These are phyloP conservation scores for Trametes pubescens DNA, from an alignment of 1,284 basidiomycete genomes.

Conservation along the genomic window DNA sequence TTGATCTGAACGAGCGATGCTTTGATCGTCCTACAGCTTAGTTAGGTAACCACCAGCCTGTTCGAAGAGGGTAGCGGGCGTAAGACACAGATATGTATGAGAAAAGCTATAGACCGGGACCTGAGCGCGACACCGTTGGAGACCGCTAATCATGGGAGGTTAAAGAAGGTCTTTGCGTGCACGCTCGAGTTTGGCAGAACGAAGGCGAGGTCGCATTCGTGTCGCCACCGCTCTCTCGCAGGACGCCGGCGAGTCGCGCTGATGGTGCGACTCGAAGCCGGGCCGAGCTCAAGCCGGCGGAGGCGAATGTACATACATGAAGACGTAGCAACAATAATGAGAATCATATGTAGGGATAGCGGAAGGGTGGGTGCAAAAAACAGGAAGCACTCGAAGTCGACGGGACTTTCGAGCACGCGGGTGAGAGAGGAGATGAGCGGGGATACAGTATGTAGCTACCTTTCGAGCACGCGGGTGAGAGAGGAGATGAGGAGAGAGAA, in stretches of 20 bases:
- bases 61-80: too few species aligned
- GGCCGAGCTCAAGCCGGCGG: conserved; percentile 7
- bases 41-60: too few species aligned
- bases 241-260: background rate
- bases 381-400: conserved; percentile 4
- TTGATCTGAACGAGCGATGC: too few species aligned
- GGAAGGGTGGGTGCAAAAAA: background rate
- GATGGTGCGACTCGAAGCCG: background rate
- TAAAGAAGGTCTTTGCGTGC: background rate
- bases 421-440: conserved; percentile 1
- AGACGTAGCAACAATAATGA: background rate
- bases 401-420: conserved; percentile 5
- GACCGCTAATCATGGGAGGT: too few species aligned
- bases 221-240: too few species aligned
- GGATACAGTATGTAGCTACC: background rate
- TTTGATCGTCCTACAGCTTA: too few species aligned
- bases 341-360: background rate
- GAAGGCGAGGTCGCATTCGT: background rate
- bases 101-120: too few species aligned
- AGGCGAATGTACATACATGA: conserved; percentile 3
- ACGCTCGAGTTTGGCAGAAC: background rate
- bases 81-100: too few species aligned
- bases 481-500: background rate
- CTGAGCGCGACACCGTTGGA: too few species aligned
- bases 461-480: conserved; percentile 1